Percentiles rank a stretch among this genome's conserved stretches.
phyloP scores from a whole-genome alignment of 345 rosid species.

The Cochlearia excelsa region DNA sequence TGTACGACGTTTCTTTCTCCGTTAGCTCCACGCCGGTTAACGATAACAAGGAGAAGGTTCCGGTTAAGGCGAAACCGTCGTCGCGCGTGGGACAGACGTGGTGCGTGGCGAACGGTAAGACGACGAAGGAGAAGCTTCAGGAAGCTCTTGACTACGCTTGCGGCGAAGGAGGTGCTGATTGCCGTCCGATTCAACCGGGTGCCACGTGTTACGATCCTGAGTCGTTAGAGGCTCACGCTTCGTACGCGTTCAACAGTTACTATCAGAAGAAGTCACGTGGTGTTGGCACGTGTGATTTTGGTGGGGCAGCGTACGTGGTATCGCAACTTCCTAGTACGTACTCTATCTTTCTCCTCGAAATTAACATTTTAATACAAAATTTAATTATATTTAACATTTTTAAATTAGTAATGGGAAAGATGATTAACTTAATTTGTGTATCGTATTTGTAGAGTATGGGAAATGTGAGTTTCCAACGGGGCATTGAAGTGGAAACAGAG shows the following conservation, averaged over 20 bases:
- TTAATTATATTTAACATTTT: not conserved
- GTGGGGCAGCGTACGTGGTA: conserved; percentile 70
- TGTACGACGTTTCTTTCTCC: conserved; percentile 53
- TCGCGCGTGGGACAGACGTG: conserved; percentile 51
- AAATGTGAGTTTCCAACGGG: conserved; percentile 53
- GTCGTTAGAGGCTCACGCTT: conserved; percentile 69
- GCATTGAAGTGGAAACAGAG: conserved; percentile 16
- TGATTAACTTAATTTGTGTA: not conserved
- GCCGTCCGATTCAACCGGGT: conserved; percentile 70
- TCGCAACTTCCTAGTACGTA: conserved; percentile 64
- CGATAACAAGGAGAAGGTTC: conserved; percentile 30
- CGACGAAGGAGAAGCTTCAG: conserved; percentile 50
- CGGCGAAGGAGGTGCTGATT: conserved; percentile 89
- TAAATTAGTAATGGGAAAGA: not conserved
- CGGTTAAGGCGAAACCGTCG: conserved; percentile 5
- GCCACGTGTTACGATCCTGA: conserved; percentile 66
- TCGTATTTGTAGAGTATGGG: conserved; percentile 44
- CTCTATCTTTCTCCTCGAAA: not conserved
- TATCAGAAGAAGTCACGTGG: conserved; percentile 71
- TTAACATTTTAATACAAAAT: not conserved
- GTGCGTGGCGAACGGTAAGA: conserved; percentile 66
- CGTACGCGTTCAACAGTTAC: conserved; percentile 85
- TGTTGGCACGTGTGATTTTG: conserved; percentile 66
- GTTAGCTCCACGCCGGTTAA: conserved; percentile 30
- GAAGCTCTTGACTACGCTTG: conserved; percentile 73